Base-by-base conservation (phyloP, 2,329 filamentous ascomycete species). In the Cercospora citrullina region DNA sequence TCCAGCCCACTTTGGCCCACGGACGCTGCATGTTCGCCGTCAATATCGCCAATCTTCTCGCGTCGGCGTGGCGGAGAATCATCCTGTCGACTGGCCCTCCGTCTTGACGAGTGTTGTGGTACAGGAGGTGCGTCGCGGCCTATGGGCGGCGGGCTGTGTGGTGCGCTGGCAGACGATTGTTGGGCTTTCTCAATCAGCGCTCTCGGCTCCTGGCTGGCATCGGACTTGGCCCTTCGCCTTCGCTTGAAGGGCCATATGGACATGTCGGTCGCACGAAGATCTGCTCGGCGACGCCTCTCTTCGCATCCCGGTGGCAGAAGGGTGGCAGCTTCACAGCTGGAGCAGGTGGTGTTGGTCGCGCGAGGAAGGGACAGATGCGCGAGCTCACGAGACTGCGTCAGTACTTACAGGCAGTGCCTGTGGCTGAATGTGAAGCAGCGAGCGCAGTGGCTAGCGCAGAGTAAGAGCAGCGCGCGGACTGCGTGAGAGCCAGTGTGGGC, bases 221-320 rank as follows among this genome's bases (percentile, higher is more conserved):
- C 26, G 33, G 68, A 57, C 28, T 58, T 70, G 64, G 64, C 66
- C 60, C 77, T 71, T 79, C 87, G 87, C 80, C 88, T 89, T 81
- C 87, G 89, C 81, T 86, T 90, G 80, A 96, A 96, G 69, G 90
- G 91, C 93, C 92, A 96, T 80, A 94, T 83, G 78, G 90, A 88
- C 91, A 94, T 94, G 75, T 73, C 77, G 77, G 64, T 48, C 30
- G 48, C 61, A 64, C 61, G 51, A 30, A 39, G 33, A 28, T 42
- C 30, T 59, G 62, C 12, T 64, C 21, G 36, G 53, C 62, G 26
- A 55, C 23, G 51, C 31, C 21, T 42, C 55, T 48, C 30, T 33
- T 64, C 62, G 31, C 62, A 64, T 64, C 51, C 62, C 62, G 62
- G n/a, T 55, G 55, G 31, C 55, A 33, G 16, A 36, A 23, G n/a